Evolutionary conservation across 176 grass and related monocot genomes (phyloP), one percentile per base, ranked within the genome.

Genomic region (Carex pumila): DNA sequence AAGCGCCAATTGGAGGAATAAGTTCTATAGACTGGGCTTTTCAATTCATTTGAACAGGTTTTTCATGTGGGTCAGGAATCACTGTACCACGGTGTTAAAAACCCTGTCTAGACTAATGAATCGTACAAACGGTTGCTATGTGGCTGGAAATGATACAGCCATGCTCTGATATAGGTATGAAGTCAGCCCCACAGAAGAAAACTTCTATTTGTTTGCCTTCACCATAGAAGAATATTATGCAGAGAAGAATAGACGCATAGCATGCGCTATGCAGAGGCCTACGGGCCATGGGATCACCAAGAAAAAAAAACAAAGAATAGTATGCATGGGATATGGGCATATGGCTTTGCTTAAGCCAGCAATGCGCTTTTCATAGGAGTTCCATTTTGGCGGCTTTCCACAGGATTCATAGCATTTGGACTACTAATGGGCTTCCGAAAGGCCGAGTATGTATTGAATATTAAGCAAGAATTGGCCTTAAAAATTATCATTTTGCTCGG

Each of bases 311-410:
- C 4, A 39, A 3, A 39, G 37, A 39, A 39, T 39, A 39, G 37
- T 39, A 39, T 39, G 37, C 37, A 39, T 12, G 13, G 29, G 18
- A 65, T 66, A 67, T 49, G 62, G 80, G 29, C 11, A 65, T 66
- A 67, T 49, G 62, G 80, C 62, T 83, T 18, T 83, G 36, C 12
- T 30, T 54, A 83, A 43, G 62, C 80, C 80, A 83, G 11, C 80
- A 83, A 7, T 83, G 62, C 63, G 22, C 57, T 83, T 83, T 83
- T 83, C 29, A 18, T 68, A 13, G 12, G 22, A 11, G 50, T 61
- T 37, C 37, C 61, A 53, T 49, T 82, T 67, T 13, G 36, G 80
- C 25, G 59, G 17, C 59, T 81, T 73, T 70, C 12, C 47, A 50
- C 47, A 2, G 47, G 34, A 37, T 18, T 70, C 15, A 18, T 39